Evolutionary conservation across 768 basidiomycete genomes (phyloP), one percentile per base, ranked within the genome.

Genomic region (Pulveroboletus sp.): DNA sequence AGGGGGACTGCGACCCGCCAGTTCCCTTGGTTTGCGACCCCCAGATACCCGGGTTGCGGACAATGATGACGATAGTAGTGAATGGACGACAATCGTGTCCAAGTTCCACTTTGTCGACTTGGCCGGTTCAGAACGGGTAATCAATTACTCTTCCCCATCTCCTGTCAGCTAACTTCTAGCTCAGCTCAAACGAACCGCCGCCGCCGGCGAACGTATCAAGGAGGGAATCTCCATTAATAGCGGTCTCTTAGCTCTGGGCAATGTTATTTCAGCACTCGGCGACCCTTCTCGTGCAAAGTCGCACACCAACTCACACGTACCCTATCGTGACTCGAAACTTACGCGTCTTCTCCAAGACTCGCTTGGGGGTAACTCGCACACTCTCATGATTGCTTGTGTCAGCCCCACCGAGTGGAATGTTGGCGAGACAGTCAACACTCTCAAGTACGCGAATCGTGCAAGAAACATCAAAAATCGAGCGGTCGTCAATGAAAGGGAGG

Each of bases 211-310:
- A 54, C 87, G 95, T 47, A 91, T 95, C 69, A 98, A 93, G 67
- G 97, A 97, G 71, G 95, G 95, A n/a, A 97, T 97, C 45, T 93
- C 92, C 24, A 98, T 98, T 73, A 99, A 99, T 73, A 89, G 90
- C 52, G 97, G 97, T 51, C 82, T 99, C 29, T 79, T 94, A 31
- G 95, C 97, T 16, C 80, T 99, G 19, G 97, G 97, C 39, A 99
- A 99, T 68, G 97, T 99, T 60, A 98, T 99, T 50, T 97, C 95
- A 52, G 93, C 94, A 1, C 84, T 98, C 17, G 95, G 92, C 7
- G 95, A 98, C 69, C 95, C 95, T 25, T 76, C 88, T 35, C 83
- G 90, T 44, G 84, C 87, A 32, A 90, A 90, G 66, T 82, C 88
- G 17, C 75, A 90, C 60, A 89, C 87, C 20, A 85, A 84, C 17